A percentile compares a stretch with the other conserved stretches of the same genome.
phyloP scores from a whole-genome alignment of 306 rosid genomes.

The Begonia loranthoides region DNA sequence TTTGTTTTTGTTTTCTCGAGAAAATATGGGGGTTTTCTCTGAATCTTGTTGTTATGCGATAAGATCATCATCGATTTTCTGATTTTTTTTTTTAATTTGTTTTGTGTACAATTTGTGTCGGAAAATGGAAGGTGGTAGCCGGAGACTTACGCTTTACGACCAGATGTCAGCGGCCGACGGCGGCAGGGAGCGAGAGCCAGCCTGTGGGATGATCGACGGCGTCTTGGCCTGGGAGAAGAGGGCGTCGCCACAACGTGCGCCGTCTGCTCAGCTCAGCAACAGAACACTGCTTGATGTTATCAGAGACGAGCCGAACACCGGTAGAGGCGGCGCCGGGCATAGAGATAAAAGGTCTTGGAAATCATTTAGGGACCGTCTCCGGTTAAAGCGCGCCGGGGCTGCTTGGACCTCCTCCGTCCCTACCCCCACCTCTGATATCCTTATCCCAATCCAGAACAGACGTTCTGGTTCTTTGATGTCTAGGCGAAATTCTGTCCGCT shows the following conservation, averaged over 20 bases:
- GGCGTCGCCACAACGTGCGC: constrained; percentile 5
- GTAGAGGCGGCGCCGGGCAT: constrained; percentile 11
- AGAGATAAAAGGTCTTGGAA: constrained; percentile 63
- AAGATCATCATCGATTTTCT: background rate
- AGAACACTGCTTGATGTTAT: constrained; percentile 61
- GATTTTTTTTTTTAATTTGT: background rate
- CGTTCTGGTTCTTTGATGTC: constrained; percentile 22
- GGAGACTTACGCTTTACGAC: constrained; percentile 47
- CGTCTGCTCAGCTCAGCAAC: constrained; percentile 10
- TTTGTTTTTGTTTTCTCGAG: background rate
- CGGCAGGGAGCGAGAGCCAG: constrained; percentile 26
- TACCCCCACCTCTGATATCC: constrained; percentile 49
- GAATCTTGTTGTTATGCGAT: background rate
- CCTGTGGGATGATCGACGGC: constrained; percentile 56
- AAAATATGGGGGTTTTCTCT: constrained; percentile 1
- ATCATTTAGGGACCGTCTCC: constrained; percentile 53
- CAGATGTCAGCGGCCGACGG: constrained; percentile 55
- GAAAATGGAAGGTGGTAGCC: constrained; percentile 38
- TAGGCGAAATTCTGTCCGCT: constrained; percentile 20
- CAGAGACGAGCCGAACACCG: constrained; percentile 33
- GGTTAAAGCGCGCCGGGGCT: constrained; percentile 50
- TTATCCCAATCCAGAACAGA: constrained; percentile 21
- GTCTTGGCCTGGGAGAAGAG: constrained; percentile 22
- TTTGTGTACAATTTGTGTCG: background rate
- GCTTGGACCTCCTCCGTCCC: constrained; percentile 55